A percentile compares a stretch with the other conserved stretches of the same genome.
Conservation (phyloP, 805 yeast species). For the Suhomyces faveliae region DNA sequence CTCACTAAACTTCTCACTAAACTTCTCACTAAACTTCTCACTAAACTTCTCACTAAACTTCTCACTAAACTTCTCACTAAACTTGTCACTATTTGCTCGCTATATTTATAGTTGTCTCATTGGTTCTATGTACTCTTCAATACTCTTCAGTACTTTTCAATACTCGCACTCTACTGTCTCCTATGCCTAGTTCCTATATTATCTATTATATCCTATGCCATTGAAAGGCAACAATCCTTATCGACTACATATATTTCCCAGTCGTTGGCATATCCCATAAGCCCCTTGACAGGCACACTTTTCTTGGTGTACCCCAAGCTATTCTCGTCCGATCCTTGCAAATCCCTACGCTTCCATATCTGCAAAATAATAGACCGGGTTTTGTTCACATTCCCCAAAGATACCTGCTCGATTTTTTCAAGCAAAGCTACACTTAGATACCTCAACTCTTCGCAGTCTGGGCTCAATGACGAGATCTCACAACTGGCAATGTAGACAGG, state of each 20-base stretch:
- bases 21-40: too few species aligned
- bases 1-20: too few species aligned
- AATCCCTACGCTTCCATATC: slow-evolving; percentile 32
- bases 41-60: too few species aligned
- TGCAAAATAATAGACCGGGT: slow-evolving; percentile 20
- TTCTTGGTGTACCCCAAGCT: slow-evolving; percentile 15
- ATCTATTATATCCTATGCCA: too few species aligned
- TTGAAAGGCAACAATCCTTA: slow-evolving; percentile 21
- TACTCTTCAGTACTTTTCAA: background rate
- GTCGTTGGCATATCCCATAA: slow-evolving; percentile 23
- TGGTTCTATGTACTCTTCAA: too few species aligned
- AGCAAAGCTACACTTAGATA: slow-evolving; percentile 23
- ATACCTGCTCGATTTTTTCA: slow-evolving; percentile 20
- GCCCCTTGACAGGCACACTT: background rate
- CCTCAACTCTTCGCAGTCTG: slow-evolving; percentile 28
- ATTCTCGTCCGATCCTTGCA: slow-evolving; percentile 18
- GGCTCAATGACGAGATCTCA: slow-evolving; percentile 22
- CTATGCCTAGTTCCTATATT: too few species aligned
- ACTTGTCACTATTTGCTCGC: too few species aligned
- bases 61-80: too few species aligned
- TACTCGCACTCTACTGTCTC: background rate
- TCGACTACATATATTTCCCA: slow-evolving; percentile 33
- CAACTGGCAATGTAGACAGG: slow-evolving; percentile 24
- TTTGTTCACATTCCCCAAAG: slow-evolving; percentile 28
- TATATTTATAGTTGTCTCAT: too few species aligned